Percentiles rank a stretch among this genome's conserved stretches.
phyloP scores from a whole-genome alignment of 1,284 basidiomycete species.

The Inonotus obliquus region DNA sequence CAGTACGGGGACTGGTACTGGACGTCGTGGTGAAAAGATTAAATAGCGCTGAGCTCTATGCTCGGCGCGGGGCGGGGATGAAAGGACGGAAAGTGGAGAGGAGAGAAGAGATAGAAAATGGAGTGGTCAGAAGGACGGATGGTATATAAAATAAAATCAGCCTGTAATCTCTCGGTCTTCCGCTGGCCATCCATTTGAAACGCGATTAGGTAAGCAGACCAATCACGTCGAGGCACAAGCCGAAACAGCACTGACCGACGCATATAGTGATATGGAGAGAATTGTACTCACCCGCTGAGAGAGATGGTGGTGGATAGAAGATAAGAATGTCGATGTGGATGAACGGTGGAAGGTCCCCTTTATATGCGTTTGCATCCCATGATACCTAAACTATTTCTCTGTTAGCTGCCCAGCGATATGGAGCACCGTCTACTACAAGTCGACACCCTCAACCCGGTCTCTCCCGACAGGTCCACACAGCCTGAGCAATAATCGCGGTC shows the following conservation, averaged over 20 bases:
- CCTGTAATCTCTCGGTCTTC: background rate
- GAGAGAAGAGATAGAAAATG: background rate
- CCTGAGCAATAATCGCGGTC: constrained; percentile 4
- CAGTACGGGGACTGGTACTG: background rate
- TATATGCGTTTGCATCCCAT: constrained; percentile 11
- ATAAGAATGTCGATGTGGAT: background rate
- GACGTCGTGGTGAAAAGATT: constrained; percentile 10
- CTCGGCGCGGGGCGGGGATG: constrained; percentile 2
- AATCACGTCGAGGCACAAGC: background rate
- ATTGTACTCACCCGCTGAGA: background rate
- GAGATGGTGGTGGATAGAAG: background rate
- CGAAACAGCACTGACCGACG: background rate
- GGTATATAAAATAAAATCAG: constrained; percentile 8
- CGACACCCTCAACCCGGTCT: background rate
- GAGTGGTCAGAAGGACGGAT: background rate
- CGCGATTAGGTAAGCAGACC: background rate
- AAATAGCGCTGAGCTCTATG: background rate
- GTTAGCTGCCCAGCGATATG: background rate
- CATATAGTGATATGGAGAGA: background rate
- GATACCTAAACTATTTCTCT: background rate
- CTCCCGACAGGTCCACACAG: background rate
- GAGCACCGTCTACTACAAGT: background rate
- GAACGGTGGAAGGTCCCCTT: constrained; percentile 1
- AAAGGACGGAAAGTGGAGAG: background rate
- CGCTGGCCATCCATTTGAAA: no score